Percentiles rank a stretch among this genome's conserved stretches.
phyloP scores from a whole-genome alignment of 1,139 yeast genomes.

The Meyerozyma athensensis region DNA sequence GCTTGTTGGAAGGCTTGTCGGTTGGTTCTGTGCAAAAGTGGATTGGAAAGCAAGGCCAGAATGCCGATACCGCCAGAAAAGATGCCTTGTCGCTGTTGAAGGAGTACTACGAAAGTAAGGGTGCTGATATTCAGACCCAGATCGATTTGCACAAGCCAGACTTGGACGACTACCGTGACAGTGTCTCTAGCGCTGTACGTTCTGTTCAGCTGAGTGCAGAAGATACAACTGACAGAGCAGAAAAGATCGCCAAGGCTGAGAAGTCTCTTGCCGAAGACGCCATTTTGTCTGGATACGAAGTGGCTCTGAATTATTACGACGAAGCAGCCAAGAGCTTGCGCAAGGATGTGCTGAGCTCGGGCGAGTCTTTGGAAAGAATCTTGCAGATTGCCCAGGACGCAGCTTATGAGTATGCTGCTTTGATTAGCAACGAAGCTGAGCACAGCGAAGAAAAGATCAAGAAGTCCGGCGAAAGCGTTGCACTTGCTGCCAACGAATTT shows the following conservation, averaged over 20 bases:
- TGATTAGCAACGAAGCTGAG: slow-evolving; percentile 12
- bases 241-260: slow-evolving; percentile 3
- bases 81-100: slow-evolving; percentile 10
- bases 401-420: slow-evolving; percentile 18
- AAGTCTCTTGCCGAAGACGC: slow-evolving; percentile 19
- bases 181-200: slow-evolving; percentile 1
- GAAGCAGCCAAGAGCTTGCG: slow-evolving; percentile 28
- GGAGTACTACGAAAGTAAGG: neutral
- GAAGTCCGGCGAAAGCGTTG: slow-evolving; percentile 15
- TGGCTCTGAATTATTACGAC: slow-evolving; percentile 39
- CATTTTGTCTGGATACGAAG: slow-evolving; percentile 17
- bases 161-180: slow-evolving; percentile 14
- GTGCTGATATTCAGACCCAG: slow-evolving; percentile 11
- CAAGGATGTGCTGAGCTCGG: slow-evolving; percentile 17
- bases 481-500: slow-evolving; percentile 15
- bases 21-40: slow-evolving; percentile 20
- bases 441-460: slow-evolving; percentile 11
- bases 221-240: neutral
- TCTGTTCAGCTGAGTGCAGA: neutral
- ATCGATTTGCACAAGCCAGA: slow-evolving; percentile 18
- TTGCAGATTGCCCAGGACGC: slow-evolving; percentile 19
- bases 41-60: slow-evolving; percentile 21
- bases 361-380: slow-evolving; percentile 18
- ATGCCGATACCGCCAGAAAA: slow-evolving; percentile 22
- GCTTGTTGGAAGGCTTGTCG: slow-evolving; percentile 20